Conservation (phyloP, 2,329 filamentous ascomycete genomes). For the Hypoxylon sp. region DNA sequence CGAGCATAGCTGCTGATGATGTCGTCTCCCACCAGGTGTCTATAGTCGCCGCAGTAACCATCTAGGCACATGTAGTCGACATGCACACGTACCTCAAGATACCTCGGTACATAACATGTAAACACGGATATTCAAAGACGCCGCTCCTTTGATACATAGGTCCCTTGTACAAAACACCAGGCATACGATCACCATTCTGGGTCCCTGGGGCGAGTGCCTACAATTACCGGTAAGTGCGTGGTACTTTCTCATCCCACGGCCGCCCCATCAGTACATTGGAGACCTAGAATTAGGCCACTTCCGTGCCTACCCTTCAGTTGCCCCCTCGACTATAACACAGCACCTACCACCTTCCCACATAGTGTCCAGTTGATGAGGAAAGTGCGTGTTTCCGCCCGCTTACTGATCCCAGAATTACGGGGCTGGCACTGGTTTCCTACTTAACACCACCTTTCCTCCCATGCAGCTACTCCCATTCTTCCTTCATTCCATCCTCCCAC, state of each 20-base stretch:
- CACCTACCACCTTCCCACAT: neutral
- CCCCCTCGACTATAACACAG: neutral
- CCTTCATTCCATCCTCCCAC: constrained; percentile 1
- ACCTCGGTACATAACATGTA: neutral
- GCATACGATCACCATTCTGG: neutral
- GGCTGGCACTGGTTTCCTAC: neutral
- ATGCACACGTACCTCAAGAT: neutral
- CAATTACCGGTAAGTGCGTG: neutral
- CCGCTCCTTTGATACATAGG: neutral
- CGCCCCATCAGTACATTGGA: neutral
- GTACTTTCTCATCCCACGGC: neutral
- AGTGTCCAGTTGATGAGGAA: neutral
- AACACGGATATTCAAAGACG: neutral
- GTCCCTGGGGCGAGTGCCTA: neutral
- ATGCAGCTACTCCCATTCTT: neutral
- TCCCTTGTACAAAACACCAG: neutral
- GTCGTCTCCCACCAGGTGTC: neutral
- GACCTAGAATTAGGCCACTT: neutral
- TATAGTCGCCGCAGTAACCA: neutral
- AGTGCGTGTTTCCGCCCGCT: neutral
- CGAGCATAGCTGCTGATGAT: neutral
- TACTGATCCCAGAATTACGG: neutral
- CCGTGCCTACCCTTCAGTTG: neutral
- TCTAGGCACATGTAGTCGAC: neutral
- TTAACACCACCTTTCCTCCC: neutral